Conservation (phyloP, 306 rosid species). For the Biancaea sappan region DNA sequence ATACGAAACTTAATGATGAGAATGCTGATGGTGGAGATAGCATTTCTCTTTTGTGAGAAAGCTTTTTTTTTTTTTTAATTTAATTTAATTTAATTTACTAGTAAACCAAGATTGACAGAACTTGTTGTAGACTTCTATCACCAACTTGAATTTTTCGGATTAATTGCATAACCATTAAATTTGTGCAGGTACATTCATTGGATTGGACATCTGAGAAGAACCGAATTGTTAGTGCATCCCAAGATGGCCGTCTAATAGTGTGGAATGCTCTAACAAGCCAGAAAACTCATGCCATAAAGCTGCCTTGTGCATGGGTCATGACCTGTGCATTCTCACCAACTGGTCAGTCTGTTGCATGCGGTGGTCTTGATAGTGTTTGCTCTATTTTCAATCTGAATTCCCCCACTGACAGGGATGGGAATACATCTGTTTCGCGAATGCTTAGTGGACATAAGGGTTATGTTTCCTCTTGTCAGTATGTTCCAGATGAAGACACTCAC, state of each 20-base stretch:
- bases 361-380: slow-evolving; percentile 97
- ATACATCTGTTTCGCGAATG: slow-evolving; percentile 65
- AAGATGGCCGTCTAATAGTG: slow-evolving; percentile 89
- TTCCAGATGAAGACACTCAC: slow-evolving; percentile 92
- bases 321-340: slow-evolving; percentile 92
- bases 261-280: slow-evolving; percentile 99
- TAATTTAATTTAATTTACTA: neutral
- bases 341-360: slow-evolving; percentile 93
- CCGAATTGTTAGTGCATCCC: slow-evolving; percentile 97
- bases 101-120: neutral
- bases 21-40: neutral
- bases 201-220: slow-evolving; percentile 94
- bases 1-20: neutral
- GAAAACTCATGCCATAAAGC: slow-evolving; percentile 89
- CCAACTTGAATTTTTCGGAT: neutral
- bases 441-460: slow-evolving; percentile 96
- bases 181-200: slow-evolving; percentile 84
- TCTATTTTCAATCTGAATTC: slow-evolving; percentile 92
- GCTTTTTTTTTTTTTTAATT: too few relatives aligned
- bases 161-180: neutral
- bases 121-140: neutral
- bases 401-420: slow-evolving; percentile 77
- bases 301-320: slow-evolving; percentile 99
- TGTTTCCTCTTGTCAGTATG: slow-evolving; percentile 92
- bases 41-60: neutral